Evolutionary conservation across 2,329 filamentous ascomycete genomes (phyloP), one percentile per base, ranked within the genome.

Genomic region (Fusarium beomiforme): DNA sequence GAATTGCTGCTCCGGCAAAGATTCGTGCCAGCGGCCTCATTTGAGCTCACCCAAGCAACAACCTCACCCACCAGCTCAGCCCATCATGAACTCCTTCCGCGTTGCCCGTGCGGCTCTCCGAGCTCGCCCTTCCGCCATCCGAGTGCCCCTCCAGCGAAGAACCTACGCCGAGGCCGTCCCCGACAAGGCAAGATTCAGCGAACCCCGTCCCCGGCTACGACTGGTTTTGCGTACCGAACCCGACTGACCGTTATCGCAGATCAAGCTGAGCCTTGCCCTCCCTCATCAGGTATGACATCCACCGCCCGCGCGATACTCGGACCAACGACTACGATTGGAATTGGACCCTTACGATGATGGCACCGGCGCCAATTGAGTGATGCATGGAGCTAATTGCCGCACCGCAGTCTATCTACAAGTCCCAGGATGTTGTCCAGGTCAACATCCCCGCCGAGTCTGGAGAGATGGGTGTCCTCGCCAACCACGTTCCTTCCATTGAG

Each of bases 381-480:
- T 64, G 71, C 66, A 75, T 65, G 55, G 67, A 78, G 81, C 83
- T 87, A 87, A 87, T 85, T 85, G 79, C 83, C 85, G 83, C 86
- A 85, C 33, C 71, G 70, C 81, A 94, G 92, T 85, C 91, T 78
- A 85, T 91, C 85, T 91, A 89, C 87, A 89, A 88, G 83, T 90
- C 85, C 77, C 85, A 90, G 79, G 88, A 89, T 80, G 88, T 91
- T 81, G 91, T 98, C 81, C 96, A 99, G 88, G 96, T 99, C 88
- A 99, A 99, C 90, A 92, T 99, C 80, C 92, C 96, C 83, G 96
- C 96, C 81, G 96, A 97, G 84, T 97, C 95, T 71, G 96, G 96
- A 83, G 96, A 98, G 79, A 99, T 99, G 96, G 96, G 96, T 92
- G 92, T 99, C 79, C 92, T 99, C 81, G 96, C 96, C 83, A 97